Base-by-base conservation (phyloP, 1,139 yeast genomes). In the Hemisphaericaspora xylanilytica region DNA sequence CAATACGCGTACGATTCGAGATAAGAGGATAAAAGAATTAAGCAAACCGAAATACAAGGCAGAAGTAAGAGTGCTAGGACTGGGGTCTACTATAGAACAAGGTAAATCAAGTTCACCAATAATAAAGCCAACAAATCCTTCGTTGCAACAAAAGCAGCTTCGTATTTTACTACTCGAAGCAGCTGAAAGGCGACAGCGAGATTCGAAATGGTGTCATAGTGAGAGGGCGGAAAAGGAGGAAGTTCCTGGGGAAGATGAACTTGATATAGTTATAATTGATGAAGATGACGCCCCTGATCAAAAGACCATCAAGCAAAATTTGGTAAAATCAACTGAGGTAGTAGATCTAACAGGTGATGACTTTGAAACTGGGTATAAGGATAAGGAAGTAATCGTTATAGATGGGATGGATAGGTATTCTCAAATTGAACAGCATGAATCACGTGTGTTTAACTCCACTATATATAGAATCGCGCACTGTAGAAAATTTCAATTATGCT, bases 131-230 rank as follows among this genome's bases (percentile, higher is more conserved):
- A 30, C 37, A 7, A 52, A 50, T 38, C 28, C 42, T 4, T 15
- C 26, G 15, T 25, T 22, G 6, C 42, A 39, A 20, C 55, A 44
- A 33, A 47, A 52, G 15, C 59, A 70, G 5, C 45, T 74, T 35
- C 62, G 78, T 36, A 76, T 70, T 28, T 62, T 81, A 48, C 78
- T 82, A 34, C 64, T 80, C 5, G 71, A 69, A 41, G 95, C 96
- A 1, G 86, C 94, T 0, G 81, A 81, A 44, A 61, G 85, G 45
- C 63, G 96, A 40, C 56, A 70, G 7, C 54, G 61, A 14, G 92
- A 84, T 52, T 61, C 73, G 5, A 75, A 75, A 46, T 73, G 80
- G 75, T 85, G 92, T 47, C 53, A 47, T 31, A 39, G 46, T 17
- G 54, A 45, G 18, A 46, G 44, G 11, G 49, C 46, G 8, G 48